A percentile compares a stretch with the other conserved stretches of the same genome.
Conservation (phyloP, 2,329 filamentous ascomycete species). For the Didymellaceae sp. region DNA sequence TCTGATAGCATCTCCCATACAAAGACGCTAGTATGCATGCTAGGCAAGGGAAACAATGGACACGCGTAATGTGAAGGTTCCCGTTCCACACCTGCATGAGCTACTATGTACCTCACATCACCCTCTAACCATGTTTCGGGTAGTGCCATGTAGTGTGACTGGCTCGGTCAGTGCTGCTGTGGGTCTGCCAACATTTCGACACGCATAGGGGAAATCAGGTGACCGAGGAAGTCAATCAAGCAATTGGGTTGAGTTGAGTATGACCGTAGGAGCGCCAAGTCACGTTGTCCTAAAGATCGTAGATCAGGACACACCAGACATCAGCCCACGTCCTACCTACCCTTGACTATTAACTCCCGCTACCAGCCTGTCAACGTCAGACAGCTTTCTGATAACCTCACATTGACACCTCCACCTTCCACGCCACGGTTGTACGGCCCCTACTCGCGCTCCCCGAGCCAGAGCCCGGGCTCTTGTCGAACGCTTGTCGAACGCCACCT, state of each 20-base stretch:
- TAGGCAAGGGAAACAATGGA: conserved; percentile 4
- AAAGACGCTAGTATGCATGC: background rate
- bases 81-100: conserved; percentile 8
- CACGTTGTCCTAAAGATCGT: too few species aligned
- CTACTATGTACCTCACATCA: conserved; percentile 15
- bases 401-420: conserved; percentile 22
- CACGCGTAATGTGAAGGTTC: conserved; percentile 14
- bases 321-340: background rate
- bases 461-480: background rate
- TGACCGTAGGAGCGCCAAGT: too few species aligned
- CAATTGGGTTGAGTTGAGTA: too few species aligned
- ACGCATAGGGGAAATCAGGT: conserved; percentile 1
- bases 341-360: conserved; percentile 8
- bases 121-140: conserved; percentile 5
- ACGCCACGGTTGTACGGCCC: conserved; percentile 8
- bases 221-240: too few species aligned
- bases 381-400: conserved; percentile 28
- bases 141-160: conserved; percentile 6
- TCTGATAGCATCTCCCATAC: background rate
- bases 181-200: background rate
- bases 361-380: conserved; percentile 27
- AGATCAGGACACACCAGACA: too few species aligned
- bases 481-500: background rate
- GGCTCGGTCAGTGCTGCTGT: background rate
- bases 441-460: background rate